Percentiles rank a stretch among this genome's conserved stretches.
Conservation (phyloP, 139 green algal genomes). For the Desmodesmus armatus region DNA sequence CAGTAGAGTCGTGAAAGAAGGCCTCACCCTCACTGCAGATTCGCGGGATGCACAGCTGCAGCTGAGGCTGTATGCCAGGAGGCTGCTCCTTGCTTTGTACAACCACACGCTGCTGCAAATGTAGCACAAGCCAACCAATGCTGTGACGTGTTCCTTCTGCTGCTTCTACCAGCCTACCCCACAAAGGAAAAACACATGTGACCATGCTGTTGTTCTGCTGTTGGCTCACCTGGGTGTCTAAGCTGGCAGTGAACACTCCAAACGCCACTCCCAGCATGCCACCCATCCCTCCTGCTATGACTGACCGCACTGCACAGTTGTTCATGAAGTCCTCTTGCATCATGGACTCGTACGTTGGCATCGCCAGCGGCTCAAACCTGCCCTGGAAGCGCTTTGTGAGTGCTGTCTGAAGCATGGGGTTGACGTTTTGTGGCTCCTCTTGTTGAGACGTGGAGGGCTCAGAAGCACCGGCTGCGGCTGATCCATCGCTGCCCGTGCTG, state of each 20-base stretch:
- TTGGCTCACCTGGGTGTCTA: constrained; percentile 69
- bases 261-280: constrained; percentile 82
- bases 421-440: not conserved
- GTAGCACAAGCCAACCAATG: too few relatives aligned
- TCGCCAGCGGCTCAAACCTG: constrained; percentile 20
- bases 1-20: too few relatives aligned
- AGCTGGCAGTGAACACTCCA: constrained; percentile 86
- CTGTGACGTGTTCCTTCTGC: not conserved
- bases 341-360: constrained; percentile 39
- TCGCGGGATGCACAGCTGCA: too few relatives aligned
- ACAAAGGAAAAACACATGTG: not conserved
- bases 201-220: not conserved
- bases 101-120: too few relatives aligned
- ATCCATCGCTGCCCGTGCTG: constrained; percentile 8
- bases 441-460: constrained; percentile 4
- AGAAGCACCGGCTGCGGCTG: not conserved
- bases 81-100: too few relatives aligned
- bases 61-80: too few relatives aligned
- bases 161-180: not conserved
- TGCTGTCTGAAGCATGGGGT: constrained; percentile 34
- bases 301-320: constrained; percentile 89
- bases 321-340: constrained; percentile 91
- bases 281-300: constrained; percentile 84
- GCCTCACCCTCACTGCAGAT: too few relatives aligned
- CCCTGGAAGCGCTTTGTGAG: constrained; percentile 42